Base-by-base conservation (phyloP, 805 yeast genomes). In the Tetrapisispora iriomotensis region DNA sequence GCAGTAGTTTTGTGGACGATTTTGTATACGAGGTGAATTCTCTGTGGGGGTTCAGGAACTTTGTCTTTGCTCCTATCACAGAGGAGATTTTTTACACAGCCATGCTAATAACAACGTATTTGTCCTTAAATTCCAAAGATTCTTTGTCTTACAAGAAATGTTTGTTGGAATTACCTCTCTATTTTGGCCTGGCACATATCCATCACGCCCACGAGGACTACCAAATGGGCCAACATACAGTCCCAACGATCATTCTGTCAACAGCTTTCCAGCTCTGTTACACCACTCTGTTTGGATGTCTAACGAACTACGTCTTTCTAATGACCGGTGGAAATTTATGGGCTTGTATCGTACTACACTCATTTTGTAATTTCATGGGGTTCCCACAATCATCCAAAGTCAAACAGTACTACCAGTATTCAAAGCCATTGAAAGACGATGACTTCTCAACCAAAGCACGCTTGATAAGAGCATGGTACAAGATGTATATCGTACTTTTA, bases 81-180 rank as follows among this genome's bases (percentile, higher is more conserved):
- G 65, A 61, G 39, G 65, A 61, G 36, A 21, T 60, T 9, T 50
- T 56, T 20, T 61, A 58, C 40, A 60, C 65, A 2, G 47, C 62
- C 4, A 51, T 61, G 53, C 26, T 60, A 9, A 29, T 56, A 17
- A 48, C 44, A 24, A 44, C 45, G 6, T 51, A 51, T 38, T 21
- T 52, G 15, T 33, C 38, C 6, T 13, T 15, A 18, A 22, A 26
- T 8, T 38, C 44, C 3, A 28, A 19, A 3, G 40, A 37, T 6
- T 19, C 38, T 15, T 31, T 46, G 14, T 32, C 39, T 21, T 32
- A 33, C 14, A 40, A 32, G 4, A 33, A 42, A 17, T 40, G 54
- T 23, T 24, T 51, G 6, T 46, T 52, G 50, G 40, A 45, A 33
- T 46, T 55, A 3, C 60, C 61, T 0, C 29, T 57, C 12, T 58